These are phyloP conservation scores for Boletus eberwhitei DNA, from an alignment of 768 basidiomycete genomes.

Conservation along the genomic window DNA sequence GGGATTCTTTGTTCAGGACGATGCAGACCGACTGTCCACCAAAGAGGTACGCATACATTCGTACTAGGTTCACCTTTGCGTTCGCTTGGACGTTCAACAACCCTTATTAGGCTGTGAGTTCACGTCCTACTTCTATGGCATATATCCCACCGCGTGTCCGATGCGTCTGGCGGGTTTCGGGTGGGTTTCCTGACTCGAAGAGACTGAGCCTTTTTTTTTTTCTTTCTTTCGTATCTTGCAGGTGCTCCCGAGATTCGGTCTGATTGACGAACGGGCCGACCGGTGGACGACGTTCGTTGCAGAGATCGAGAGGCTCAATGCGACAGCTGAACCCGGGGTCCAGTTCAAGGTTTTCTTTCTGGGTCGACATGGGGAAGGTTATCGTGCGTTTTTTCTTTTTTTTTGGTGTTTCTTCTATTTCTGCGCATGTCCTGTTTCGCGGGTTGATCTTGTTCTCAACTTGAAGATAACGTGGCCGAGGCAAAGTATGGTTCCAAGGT, in stretches of 20 bases:
- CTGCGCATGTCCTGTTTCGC: background rate
- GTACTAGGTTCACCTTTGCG: background rate
- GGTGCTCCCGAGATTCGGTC: constrained; percentile 22
- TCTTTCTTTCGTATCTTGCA: background rate
- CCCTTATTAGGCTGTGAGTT: constrained; percentile 15
- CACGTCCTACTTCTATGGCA: background rate
- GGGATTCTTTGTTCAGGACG: constrained; percentile 24
- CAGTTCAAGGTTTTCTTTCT: constrained; percentile 58
- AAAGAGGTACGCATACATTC: constrained; percentile 4
- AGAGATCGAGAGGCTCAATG: constrained; percentile 40
- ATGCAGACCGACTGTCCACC: background rate
- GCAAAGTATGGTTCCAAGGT: constrained; percentile 59
- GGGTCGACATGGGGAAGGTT: constrained; percentile 68
- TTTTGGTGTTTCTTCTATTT: background rate
- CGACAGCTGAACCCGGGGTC: constrained; percentile 7
- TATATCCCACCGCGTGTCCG: background rate
- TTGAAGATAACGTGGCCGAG: constrained; percentile 74
- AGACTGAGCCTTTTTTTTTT: background rate
- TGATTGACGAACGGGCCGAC: constrained; percentile 42
- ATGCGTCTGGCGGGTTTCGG: background rate
- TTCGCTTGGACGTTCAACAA: background rate
- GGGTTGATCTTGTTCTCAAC: background rate
- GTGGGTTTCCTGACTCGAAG: background rate
- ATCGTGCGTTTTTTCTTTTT: constrained; percentile 13
- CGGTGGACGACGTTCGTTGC: constrained; percentile 47